These are phyloP conservation scores for Colletotrichum melonis DNA, from an alignment of 2,329 filamentous ascomycete genomes.

Conservation along the genomic window DNA sequence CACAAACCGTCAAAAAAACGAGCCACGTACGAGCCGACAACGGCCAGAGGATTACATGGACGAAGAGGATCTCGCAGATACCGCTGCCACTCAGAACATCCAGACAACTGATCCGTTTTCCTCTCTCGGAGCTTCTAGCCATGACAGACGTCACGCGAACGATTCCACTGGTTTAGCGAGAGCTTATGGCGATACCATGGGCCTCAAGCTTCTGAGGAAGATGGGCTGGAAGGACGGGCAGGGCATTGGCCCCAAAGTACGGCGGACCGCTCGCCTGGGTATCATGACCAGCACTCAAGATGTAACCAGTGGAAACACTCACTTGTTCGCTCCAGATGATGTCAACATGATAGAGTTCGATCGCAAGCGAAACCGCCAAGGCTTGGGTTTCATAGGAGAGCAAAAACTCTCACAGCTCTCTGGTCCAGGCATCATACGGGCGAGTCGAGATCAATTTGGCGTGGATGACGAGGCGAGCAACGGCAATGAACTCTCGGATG, in stretches of 20 bases:
- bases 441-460: slow-evolving; percentile 27
- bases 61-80: slow-evolving; percentile 91
- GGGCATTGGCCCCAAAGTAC: slow-evolving; percentile 89
- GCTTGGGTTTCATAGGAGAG: slow-evolving; percentile 75
- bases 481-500: not conserved
- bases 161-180: slow-evolving; percentile 78
- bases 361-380: slow-evolving; percentile 76
- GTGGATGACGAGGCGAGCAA: not conserved
- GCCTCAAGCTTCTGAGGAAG: slow-evolving; percentile 82
- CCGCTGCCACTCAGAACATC: slow-evolving; percentile 79
- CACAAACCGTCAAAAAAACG: slow-evolving; percentile 78
- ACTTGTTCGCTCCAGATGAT: slow-evolving; percentile 90
- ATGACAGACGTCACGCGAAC: slow-evolving; percentile 38
- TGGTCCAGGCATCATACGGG: not conserved
- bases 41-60: slow-evolving; percentile 97
- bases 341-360: slow-evolving; percentile 74
- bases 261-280: slow-evolving; percentile 77
- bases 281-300: slow-evolving; percentile 49
- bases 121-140: slow-evolving; percentile 76
- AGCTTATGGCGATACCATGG: slow-evolving; percentile 83
- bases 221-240: slow-evolving; percentile 98
- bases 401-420: slow-evolving; percentile 52
- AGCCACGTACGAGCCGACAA: slow-evolving; percentile 61
- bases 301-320: slow-evolving; percentile 57
- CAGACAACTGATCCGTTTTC: slow-evolving; percentile 81